Evolutionary conservation across 345 rosid genomes (phyloP).

Genomic region (Gossypium turneri): DNA sequence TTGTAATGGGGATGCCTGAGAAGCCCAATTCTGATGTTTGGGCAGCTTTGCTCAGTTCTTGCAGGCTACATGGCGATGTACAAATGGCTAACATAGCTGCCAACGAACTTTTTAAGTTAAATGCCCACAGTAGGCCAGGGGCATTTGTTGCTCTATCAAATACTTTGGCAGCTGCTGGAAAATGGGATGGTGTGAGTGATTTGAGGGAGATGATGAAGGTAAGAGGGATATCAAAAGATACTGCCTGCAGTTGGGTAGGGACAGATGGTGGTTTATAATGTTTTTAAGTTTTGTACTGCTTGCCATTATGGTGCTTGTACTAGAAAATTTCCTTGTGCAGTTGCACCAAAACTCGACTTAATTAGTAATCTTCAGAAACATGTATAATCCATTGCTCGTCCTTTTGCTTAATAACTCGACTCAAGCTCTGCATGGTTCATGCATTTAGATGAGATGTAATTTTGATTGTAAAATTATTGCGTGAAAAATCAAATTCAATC

Average conservation of each 20-base stretch:
- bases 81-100: conserved; percentile 73
- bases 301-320: neutral
- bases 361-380: neutral
- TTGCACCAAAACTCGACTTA: neutral
- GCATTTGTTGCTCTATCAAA: conserved; percentile 82
- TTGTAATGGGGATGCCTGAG: conserved; percentile 59
- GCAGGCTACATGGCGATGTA: conserved; percentile 55
- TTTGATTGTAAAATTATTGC: neutral
- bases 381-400: neutral
- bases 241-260: conserved; percentile 74
- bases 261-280: conserved; percentile 27
- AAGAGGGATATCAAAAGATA: conserved; percentile 55
- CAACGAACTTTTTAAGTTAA: conserved; percentile 64
- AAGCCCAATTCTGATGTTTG: conserved; percentile 79
- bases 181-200: conserved; percentile 68
- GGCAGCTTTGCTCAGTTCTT: conserved; percentile 85
- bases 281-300: neutral
- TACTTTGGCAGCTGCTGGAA: conserved; percentile 76
- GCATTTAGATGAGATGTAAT: neutral
- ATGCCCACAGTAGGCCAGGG: conserved; percentile 66
- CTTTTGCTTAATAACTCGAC: neutral
- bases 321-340: neutral
- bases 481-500: neutral
- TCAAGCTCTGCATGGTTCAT: neutral
- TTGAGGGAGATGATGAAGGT: conserved; percentile 69